Conservation (phyloP, 257 asterid genomes). For the Agastache rugosa region DNA sequence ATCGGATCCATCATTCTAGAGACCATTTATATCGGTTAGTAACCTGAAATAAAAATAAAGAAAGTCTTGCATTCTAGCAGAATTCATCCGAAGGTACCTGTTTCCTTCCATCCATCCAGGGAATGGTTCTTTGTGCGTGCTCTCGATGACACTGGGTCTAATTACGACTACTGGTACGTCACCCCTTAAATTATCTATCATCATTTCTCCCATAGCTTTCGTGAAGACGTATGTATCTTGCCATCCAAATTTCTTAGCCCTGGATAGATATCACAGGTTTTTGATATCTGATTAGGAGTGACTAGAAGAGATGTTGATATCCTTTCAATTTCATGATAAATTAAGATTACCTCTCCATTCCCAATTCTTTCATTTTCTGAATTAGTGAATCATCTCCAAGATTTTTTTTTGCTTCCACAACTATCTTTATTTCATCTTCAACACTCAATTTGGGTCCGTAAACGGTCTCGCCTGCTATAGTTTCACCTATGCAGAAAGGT, state of each 20-base stretch:
- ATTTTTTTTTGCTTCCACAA: slow-evolving; percentile 61
- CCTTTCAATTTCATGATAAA: background rate
- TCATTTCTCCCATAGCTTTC: slow-evolving; percentile 99
- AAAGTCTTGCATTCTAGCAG: background rate
- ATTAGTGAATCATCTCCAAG: slow-evolving; percentile 46
- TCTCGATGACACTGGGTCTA: slow-evolving; percentile 95
- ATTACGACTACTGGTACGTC: slow-evolving; percentile 84
- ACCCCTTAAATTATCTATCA: slow-evolving; percentile 77
- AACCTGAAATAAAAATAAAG: background rate
- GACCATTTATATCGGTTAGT: slow-evolving; percentile 14
- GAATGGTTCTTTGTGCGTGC: slow-evolving; percentile 95
- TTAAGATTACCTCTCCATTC: slow-evolving; percentile 67
- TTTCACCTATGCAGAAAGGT: slow-evolving; percentile 72
- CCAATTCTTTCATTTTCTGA: slow-evolving; percentile 81
- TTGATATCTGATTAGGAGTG: slow-evolving; percentile 14
- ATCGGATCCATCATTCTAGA: slow-evolving; percentile 99
- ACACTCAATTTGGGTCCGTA: slow-evolving; percentile 60
- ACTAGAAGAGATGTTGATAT: background rate
- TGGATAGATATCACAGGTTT: slow-evolving; percentile 35
- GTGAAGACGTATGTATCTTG: slow-evolving; percentile 96
- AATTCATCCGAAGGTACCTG: slow-evolving; percentile 50
- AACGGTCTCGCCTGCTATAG: slow-evolving; percentile 61
- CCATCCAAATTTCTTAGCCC: slow-evolving; percentile 99
- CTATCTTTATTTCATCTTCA: slow-evolving; percentile 83
- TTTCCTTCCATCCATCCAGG: slow-evolving; percentile 99